These are phyloP conservation scores for Coemansia sp. DNA, from an alignment of 192 early-diverging fungal genomes.

Conservation along the genomic window DNA sequence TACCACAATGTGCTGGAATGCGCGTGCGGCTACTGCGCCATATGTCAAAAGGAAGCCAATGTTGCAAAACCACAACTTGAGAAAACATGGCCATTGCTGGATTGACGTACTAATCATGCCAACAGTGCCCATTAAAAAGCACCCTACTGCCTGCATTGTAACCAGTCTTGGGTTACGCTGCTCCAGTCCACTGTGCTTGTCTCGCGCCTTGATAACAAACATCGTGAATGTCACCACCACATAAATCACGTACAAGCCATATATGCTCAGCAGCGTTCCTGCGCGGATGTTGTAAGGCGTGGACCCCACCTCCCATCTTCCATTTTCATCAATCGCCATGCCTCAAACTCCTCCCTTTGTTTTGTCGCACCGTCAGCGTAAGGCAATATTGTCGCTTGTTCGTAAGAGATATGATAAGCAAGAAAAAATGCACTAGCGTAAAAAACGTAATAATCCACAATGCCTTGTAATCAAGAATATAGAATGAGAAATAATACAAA, in stretches of 20 bases:
- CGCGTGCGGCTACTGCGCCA: slow-evolving; percentile 26
- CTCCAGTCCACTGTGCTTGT: slow-evolving; percentile 45
- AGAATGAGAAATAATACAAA: not conserved
- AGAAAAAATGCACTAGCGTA: not conserved
- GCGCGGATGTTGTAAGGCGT: slow-evolving; percentile 31
- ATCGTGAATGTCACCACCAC: slow-evolving; percentile 28
- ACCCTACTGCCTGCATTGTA: slow-evolving; percentile 20
- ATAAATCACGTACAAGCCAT: slow-evolving; percentile 22
- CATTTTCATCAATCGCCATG: slow-evolving; percentile 13
- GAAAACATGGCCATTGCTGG: slow-evolving; percentile 39
- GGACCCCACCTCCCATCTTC: slow-evolving; percentile 19
- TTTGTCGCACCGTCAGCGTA: not conserved
- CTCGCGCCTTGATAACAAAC: slow-evolving; percentile 43
- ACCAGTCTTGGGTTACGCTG: slow-evolving; percentile 29
- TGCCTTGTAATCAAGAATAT: no score
- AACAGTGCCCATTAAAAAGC: slow-evolving; percentile 19
- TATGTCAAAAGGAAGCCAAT: slow-evolving; percentile 30
- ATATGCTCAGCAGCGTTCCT: slow-evolving; percentile 25
- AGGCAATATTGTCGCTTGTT: not conserved
- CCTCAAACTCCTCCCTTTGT: not conserved
- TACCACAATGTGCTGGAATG: slow-evolving; percentile 34
- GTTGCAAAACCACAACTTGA: slow-evolving; percentile 40
- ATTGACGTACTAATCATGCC: slow-evolving; percentile 36
- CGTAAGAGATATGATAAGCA: not conserved
- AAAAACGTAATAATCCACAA: no score